A percentile compares a stretch with the other conserved stretches of the same genome.
These are phyloP conservation scores for Houttuynia cordata DNA, from an alignment of 164 flowering plant species.

Conservation along the genomic window DNA sequence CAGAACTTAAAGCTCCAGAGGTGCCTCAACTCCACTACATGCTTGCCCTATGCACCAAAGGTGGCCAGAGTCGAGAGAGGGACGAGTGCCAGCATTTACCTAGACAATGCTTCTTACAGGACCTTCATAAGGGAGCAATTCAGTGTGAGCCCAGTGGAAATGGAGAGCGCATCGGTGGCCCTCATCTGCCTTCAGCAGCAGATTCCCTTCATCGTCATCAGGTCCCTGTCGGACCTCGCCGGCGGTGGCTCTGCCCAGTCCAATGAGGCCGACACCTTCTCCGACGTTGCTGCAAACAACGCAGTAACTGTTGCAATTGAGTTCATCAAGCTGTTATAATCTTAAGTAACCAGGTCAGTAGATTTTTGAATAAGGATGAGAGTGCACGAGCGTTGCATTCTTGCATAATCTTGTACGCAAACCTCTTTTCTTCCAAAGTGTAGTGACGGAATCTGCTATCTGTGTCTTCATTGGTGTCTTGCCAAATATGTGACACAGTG, in stretches of 20 bases:
- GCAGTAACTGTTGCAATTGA: slow-evolving; percentile 13
- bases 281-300: slow-evolving; percentile 18
- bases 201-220: slow-evolving; percentile 21
- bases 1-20: slow-evolving; percentile 28
- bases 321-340: too few relatives aligned
- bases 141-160: slow-evolving; percentile 19
- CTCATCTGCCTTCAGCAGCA: slow-evolving; percentile 19
- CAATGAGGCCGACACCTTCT: slow-evolving; percentile 17
- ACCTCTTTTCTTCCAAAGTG: too few relatives aligned
- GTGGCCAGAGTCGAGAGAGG: slow-evolving; percentile 19
- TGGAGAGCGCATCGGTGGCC: slow-evolving; percentile 28
- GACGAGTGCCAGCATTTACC: slow-evolving; percentile 16
- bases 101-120: slow-evolving; percentile 22
- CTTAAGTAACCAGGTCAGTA: too few relatives aligned
- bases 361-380: too few relatives aligned
- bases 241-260: slow-evolving; percentile 25
- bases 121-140: slow-evolving; percentile 15
- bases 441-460: too few relatives aligned
- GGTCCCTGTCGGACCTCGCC: slow-evolving; percentile 25
- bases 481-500: too few relatives aligned
- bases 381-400: too few relatives aligned
- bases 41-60: slow-evolving; percentile 16
- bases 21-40: slow-evolving; percentile 33
- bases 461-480: too few relatives aligned
- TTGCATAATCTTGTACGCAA: too few relatives aligned